Evolutionary conservation across 371 early-diverging fungal genomes (phyloP).

Genomic region (Vairimorpha necatrix): DNA sequence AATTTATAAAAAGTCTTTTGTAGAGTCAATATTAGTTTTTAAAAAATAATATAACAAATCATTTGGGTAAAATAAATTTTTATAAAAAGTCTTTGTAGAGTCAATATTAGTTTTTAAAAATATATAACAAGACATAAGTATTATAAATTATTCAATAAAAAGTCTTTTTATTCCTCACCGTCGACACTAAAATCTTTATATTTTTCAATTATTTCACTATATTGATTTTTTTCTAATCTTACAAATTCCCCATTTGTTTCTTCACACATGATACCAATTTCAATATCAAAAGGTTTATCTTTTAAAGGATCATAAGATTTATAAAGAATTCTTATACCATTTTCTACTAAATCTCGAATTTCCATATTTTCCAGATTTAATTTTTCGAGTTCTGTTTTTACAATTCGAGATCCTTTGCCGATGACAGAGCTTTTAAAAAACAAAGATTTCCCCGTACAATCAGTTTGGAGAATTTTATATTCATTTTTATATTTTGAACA

Average conservation of each 20-base stretch:
- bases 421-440: conserved; percentile 54
- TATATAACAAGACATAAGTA: too few species aligned
- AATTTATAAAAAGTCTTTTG: too few species aligned
- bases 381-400: conserved; percentile 65
- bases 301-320: conserved; percentile 58
- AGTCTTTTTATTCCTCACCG: conserved; percentile 40
- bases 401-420: conserved; percentile 60
- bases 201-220: conserved; percentile 48
- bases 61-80: too few species aligned
- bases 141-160: too few species aligned
- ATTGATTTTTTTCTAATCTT: conserved; percentile 23
- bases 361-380: conserved; percentile 44
- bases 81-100: neutral
- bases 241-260: conserved; percentile 42
- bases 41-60: too few species aligned
- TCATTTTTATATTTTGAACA: conserved; percentile 31
- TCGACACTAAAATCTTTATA: conserved; percentile 56
- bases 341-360: conserved; percentile 54
- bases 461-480: conserved; percentile 47
- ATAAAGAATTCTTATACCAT: conserved; percentile 58
- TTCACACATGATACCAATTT: conserved; percentile 41
- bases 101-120: neutral
- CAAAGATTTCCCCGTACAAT: conserved; percentile 50
- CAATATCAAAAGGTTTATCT: conserved; percentile 63
- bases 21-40: too few species aligned